Evolutionary conservation across 2,329 filamentous ascomycete genomes (phyloP), one percentile per base, ranked within the genome.

Genomic region (Aschersonia sp.): DNA sequence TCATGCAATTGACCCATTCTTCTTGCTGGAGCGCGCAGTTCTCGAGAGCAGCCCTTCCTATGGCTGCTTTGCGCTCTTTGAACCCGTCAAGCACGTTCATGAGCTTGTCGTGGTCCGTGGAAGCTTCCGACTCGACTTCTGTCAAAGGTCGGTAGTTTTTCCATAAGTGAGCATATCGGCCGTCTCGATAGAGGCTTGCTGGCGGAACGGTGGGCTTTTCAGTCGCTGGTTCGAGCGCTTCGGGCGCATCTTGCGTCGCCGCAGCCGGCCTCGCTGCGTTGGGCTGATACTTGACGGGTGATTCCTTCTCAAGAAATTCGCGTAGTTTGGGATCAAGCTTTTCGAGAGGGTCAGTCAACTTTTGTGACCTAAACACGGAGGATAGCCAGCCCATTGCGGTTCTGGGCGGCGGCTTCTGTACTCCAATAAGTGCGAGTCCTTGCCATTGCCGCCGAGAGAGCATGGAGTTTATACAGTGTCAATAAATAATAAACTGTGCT

Each of bases 21-120:
- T 87, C 73, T 68, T 96, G 87, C 62, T 94, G 87, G 51, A 89
- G 64, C 1, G 87, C 83, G 65, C 92, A 98, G 63, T 97, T 98
- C 68, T 98, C 92, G 59, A 95, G 72, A 8, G 90, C 89, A 1
- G 87, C 85, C 42, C 76, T 73, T 32, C 85, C 86, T 52, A 97
- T 85, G 48, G 79, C 75, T 35, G 78, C 76, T 61, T 85, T 87
- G 52, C 88, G 81, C 60, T 86, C 79, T 63, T 95, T 94, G 73
- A 83, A 94, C 6, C 79, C 81, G 47, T 90, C 83, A 46, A 96
- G 70, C 48, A 97, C 81, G 60, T 87, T 80, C 62, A 77, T 74
- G 54, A 94, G 74, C 62, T 85, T 84, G 60, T 95, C 88, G 58
- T 87, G 80, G 56, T 92, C 85, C 40, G 77, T 79, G 61, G 84